phyloP scores from a whole-genome alignment of 2,329 filamentous ascomycete species.

The Xylariaceae sp. region DNA sequence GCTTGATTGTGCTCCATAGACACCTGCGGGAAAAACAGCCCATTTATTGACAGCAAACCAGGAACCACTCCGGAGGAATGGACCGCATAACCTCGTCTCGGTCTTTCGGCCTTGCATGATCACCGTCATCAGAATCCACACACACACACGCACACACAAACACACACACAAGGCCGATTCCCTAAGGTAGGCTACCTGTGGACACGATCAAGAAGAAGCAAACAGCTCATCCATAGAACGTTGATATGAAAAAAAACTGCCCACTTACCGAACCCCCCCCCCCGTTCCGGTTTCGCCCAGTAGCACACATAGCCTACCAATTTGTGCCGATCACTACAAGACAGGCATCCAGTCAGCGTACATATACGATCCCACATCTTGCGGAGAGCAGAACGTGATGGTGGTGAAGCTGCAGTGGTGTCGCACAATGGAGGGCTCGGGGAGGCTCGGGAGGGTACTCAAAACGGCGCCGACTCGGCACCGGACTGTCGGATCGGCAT shows the following conservation, averaged over 20 bases:
- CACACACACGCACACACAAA: no score
- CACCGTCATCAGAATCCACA: no score
- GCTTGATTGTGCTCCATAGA: no score
- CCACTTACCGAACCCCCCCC: no score
- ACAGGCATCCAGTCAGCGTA: neutral
- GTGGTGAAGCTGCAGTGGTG: neutral
- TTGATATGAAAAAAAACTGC: no score
- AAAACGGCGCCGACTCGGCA: neutral
- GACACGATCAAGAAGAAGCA: neutral
- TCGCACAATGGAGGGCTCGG: neutral
- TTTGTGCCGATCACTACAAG: neutral
- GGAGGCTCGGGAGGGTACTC: neutral
- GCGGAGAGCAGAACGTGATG: neutral
- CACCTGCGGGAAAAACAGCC: no score
- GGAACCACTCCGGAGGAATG: no score
- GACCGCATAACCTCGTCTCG: neutral
- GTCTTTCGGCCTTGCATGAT: neutral
- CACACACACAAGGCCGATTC: no score
- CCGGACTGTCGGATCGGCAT: conserved; percentile 13
- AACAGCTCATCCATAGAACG: no score
- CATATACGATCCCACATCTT: neutral
- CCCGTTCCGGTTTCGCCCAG: no score
- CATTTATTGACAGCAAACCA: no score
- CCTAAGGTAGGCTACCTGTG: neutral
- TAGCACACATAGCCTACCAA: neutral